phyloP scores from a whole-genome alignment of 805 yeast genomes.

The Priceomyces castillae region DNA sequence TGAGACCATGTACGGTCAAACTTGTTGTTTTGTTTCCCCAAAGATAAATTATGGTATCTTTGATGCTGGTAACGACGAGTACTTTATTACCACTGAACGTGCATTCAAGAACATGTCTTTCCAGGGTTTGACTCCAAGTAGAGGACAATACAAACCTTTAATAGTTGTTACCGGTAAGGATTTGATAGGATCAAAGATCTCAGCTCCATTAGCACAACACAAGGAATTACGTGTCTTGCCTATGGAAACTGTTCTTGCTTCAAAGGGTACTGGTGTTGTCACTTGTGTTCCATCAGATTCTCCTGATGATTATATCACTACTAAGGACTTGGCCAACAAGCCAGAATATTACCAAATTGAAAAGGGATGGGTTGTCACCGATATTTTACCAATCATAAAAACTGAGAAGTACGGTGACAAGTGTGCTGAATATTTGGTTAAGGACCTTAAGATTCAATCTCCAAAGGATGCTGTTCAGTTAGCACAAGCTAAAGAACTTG shows the following conservation, averaged over 20 bases:
- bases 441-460: conserved; percentile 86
- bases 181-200: conserved; percentile 81
- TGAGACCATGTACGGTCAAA: conserved; percentile 98
- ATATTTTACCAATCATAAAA: conserved; percentile 67
- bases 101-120: conserved; percentile 96
- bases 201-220: conserved; percentile 76
- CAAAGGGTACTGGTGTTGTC: conserved; percentile 98
- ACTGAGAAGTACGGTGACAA: conserved; percentile 86
- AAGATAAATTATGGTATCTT: conserved; percentile 89
- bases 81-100: conserved; percentile 85
- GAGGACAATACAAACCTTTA: conserved; percentile 71
- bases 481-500: conserved; percentile 89
- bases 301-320: conserved; percentile 93
- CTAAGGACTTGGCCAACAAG: conserved; percentile 78
- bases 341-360: conserved; percentile 87
- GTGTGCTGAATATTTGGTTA: conserved; percentile 80
- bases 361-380: conserved; percentile 79
- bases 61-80: conserved; percentile 74
- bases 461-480: conserved; percentile 88
- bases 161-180: conserved; percentile 63
- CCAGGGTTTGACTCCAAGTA: conserved; percentile 86
- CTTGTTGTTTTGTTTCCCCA: conserved; percentile 96
- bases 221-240: conserved; percentile 81
- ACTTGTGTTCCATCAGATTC: conserved; percentile 99
- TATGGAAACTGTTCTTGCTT: conserved; percentile 94